A percentile compares a stretch with the other conserved stretches of the same genome.
Conservation (phyloP, 257 asterid genomes). For the Jacaranda copaia region DNA sequence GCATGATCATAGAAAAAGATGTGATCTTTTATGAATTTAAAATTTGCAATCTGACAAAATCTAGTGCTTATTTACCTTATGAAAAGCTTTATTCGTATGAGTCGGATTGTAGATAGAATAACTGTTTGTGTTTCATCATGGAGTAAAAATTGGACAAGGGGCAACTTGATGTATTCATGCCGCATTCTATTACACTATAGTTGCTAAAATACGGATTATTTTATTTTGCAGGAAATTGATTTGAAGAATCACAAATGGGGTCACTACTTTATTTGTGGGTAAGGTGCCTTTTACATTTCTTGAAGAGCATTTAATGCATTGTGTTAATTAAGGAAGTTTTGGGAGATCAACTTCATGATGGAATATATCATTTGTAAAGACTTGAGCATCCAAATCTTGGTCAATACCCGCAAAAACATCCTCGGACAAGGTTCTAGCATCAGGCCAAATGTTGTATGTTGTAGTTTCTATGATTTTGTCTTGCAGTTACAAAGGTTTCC, state of each 20-base stretch:
- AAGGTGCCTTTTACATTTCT: constrained; percentile 31
- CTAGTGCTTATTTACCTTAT: too few species aligned
- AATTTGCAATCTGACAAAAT: too few species aligned
- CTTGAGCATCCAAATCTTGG: too few species aligned
- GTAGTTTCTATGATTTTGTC: neutral
- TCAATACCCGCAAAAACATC: too few species aligned
- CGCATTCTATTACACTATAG: neutral
- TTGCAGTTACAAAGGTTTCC: constrained; percentile 68
- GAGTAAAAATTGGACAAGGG: neutral
- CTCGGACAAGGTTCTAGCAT: too few species aligned
- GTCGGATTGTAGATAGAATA: neutral
- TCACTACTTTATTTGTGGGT: constrained; percentile 75
- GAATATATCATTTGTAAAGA: neutral
- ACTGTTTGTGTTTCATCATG: neutral
- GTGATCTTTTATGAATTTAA: too few species aligned
- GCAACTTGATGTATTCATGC: constrained; percentile 2
- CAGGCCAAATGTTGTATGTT: neutral
- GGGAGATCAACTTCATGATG: neutral
- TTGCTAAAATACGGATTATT: neutral
- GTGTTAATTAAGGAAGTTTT: neutral
- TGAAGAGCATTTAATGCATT: neutral
- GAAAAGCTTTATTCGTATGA: neutral
- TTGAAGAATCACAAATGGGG: constrained; percentile 68
- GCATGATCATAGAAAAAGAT: too few species aligned
- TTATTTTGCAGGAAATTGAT: constrained; percentile 59